phyloP scores from a whole-genome alignment of 1,284 basidiomycete genomes.

The Cryptococcus sp. region DNA sequence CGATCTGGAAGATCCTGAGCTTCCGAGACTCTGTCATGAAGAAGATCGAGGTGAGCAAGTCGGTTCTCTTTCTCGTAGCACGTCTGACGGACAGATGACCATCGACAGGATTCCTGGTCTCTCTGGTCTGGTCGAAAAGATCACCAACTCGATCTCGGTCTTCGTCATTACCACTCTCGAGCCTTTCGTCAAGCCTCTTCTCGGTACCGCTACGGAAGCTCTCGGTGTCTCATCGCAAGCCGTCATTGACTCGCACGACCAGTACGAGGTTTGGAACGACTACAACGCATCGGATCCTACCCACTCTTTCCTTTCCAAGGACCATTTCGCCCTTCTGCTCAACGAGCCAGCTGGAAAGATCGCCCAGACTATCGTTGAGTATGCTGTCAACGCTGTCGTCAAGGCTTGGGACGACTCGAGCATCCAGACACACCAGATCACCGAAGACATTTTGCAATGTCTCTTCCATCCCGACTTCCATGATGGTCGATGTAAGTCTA shows the following conservation, averaged over 20 bases:
- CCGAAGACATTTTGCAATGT: constrained; percentile 66
- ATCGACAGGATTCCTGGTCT: constrained; percentile 62
- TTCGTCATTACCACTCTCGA: constrained; percentile 76
- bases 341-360: constrained; percentile 66
- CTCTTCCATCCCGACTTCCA: constrained; percentile 86
- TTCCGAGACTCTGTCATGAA: constrained; percentile 82
- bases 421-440: constrained; percentile 56
- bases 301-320: constrained; percentile 52
- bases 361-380: constrained; percentile 60
- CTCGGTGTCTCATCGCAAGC: constrained; percentile 62
- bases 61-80: not conserved
- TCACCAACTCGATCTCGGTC: constrained; percentile 73
- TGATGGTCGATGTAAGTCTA: constrained; percentile 48
- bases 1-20: constrained; percentile 77
- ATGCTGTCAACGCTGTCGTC: constrained; percentile 54
- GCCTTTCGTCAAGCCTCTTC: constrained; percentile 63
- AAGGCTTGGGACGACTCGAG: constrained; percentile 77
- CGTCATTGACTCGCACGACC: constrained; percentile 72
- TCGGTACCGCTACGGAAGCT: constrained; percentile 65
- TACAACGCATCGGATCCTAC: constrained; percentile 74
- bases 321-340: constrained; percentile 40
- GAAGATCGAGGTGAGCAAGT: constrained; percentile 60
- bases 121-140: constrained; percentile 70
- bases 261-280: constrained; percentile 74
- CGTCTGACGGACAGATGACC: constrained; percentile 46